Evolutionary conservation across 129 eudicot species (phyloP).

Genomic region (Artemisia annua): DNA sequence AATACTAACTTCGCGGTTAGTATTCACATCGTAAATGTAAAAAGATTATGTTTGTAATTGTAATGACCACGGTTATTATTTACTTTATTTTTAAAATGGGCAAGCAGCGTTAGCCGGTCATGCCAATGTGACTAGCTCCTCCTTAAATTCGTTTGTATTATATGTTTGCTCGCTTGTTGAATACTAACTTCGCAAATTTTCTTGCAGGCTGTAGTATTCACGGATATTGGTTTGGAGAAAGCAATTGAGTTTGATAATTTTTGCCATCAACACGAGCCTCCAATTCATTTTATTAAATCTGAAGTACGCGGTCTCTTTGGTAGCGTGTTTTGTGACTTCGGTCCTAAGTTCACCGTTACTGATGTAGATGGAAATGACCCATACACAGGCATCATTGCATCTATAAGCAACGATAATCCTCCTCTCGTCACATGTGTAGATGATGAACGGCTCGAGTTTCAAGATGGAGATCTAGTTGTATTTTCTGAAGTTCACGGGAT

Average conservation of each 20-base stretch:
- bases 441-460: slow-evolving; percentile 87
- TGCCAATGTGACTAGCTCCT: no score
- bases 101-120: no score
- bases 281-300: slow-evolving; percentile 78
- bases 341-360: slow-evolving; percentile 71
- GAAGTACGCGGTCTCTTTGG: slow-evolving; percentile 92
- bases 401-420: slow-evolving; percentile 76
- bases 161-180: not conserved
- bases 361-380: slow-evolving; percentile 94
- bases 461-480: slow-evolving; percentile 84
- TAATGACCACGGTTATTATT: no score
- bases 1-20: not conserved
- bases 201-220: slow-evolving; percentile 80
- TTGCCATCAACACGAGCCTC: slow-evolving; percentile 85
- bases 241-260: slow-evolving; percentile 77
- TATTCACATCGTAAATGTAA: no score
- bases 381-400: slow-evolving; percentile 80
- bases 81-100: no score
- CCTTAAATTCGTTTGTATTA: not conserved
- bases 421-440: slow-evolving; percentile 79
- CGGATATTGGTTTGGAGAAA: slow-evolving; percentile 66
- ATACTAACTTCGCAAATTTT: slow-evolving; percentile 1
- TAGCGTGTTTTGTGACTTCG: slow-evolving; percentile 79
- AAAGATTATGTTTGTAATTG: no score
- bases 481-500: slow-evolving; percentile 87